These are phyloP conservation scores for Mycena galopus DNA, from an alignment of 768 basidiomycete genomes.

Conservation along the genomic window DNA sequence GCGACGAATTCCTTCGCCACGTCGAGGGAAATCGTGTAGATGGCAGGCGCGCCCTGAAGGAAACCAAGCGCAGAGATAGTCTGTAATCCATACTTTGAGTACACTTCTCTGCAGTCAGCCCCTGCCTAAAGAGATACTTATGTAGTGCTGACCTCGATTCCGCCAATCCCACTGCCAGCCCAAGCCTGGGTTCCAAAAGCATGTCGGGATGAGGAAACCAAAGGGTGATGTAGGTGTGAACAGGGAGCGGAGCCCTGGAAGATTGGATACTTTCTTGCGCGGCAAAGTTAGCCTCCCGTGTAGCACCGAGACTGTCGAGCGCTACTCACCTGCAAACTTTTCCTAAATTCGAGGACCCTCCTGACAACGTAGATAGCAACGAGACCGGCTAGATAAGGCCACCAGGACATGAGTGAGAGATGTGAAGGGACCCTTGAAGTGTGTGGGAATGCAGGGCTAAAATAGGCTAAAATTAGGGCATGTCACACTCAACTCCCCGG, in stretches of 20 bases:
- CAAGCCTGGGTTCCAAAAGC: neutral
- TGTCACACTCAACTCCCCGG: too few species aligned
- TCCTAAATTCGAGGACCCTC: neutral
- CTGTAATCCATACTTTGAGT: neutral
- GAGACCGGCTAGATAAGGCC: neutral
- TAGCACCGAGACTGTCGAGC: neutral
- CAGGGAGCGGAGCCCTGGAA: neutral
- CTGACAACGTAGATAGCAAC: neutral
- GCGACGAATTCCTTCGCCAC: constrained; percentile 4
- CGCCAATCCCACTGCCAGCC: neutral
- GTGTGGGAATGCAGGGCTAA: too few species aligned
- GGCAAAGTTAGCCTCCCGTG: neutral
- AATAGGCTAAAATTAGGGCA: too few species aligned
- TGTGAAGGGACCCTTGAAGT: too few species aligned
- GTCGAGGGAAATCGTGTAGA: constrained; percentile 5
- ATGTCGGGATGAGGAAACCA: neutral
- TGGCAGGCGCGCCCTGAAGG: neutral
- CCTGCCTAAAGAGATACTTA: neutral
- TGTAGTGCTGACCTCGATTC: neutral
- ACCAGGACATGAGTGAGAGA: neutral
- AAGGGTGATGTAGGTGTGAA: neutral
- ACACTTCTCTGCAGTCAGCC: neutral
- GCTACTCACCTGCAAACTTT: neutral
- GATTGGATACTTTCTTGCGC: neutral
- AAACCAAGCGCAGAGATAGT: neutral